These are phyloP conservation scores for Phascolomyces articulosus DNA, from an alignment of 371 early-diverging fungal species.

Conservation along the genomic window DNA sequence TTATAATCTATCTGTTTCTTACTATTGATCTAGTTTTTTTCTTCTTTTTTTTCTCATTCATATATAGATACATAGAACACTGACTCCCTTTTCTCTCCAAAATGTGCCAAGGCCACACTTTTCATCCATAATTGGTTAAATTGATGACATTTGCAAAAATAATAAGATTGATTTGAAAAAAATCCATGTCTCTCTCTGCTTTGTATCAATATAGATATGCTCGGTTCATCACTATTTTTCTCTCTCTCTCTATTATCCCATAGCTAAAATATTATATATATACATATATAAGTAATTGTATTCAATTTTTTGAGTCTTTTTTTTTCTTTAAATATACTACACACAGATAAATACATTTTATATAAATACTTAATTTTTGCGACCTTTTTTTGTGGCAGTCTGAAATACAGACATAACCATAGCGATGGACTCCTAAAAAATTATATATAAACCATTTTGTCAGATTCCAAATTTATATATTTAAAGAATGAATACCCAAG, in stretches of 20 bases:
- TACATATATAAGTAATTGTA: too few relatives aligned
- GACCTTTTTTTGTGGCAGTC: neutral
- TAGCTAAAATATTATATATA: neutral
- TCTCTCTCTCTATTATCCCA: neutral
- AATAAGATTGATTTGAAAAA: slow-evolving; percentile 15
- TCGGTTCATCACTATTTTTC: neutral
- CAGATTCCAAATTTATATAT: slow-evolving; percentile 7
- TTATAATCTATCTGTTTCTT: too few relatives aligned
- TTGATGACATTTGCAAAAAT: slow-evolving; percentile 11
- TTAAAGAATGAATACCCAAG: neutral
- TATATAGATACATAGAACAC: too few relatives aligned
- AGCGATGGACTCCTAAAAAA: slow-evolving; percentile 33
- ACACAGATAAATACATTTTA: neutral
- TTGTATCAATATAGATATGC: neutral
- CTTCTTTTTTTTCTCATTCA: too few relatives aligned
- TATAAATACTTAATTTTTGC: neutral
- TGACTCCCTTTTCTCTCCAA: neutral
- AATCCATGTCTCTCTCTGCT: slow-evolving; percentile 2
- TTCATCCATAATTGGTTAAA: slow-evolving; percentile 13
- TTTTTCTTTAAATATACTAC: neutral
- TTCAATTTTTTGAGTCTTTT: neutral
- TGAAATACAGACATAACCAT: slow-evolving; percentile 36
- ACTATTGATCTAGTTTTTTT: too few relatives aligned
- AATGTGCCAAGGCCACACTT: slow-evolving; percentile 5
- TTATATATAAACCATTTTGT: neutral